Percentiles rank a stretch among this genome's conserved stretches.
Conservation (phyloP, 1,284 basidiomycete species). For the Rhodotorula sp. region DNA sequence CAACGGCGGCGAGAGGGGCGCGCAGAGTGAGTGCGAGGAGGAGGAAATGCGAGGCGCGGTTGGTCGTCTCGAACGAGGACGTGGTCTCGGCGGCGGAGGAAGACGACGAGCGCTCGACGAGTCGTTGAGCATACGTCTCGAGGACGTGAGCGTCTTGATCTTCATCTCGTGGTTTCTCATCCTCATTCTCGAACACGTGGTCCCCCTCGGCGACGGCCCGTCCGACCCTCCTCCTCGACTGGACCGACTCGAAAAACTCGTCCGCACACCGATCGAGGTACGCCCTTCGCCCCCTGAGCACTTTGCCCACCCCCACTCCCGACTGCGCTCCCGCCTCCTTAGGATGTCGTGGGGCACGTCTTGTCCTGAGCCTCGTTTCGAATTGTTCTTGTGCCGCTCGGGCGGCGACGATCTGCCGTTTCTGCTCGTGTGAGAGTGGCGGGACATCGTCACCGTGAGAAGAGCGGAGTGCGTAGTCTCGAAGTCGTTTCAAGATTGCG, state of each 20-base stretch:
- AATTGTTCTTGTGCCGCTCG: not conserved
- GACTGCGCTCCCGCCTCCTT: not conserved
- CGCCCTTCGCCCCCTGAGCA: not conserved
- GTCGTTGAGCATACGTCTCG: not conserved
- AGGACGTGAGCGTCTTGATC: not conserved
- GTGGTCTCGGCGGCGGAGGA: not conserved
- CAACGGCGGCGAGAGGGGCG: not conserved
- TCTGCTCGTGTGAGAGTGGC: slow-evolving; percentile 1
- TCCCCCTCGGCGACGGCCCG: not conserved
- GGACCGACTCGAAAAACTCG: slow-evolving; percentile 8
- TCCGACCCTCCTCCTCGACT: not conserved
- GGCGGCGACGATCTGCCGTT: not conserved
- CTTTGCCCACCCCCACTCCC: not conserved
- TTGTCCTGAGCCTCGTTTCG: not conserved
- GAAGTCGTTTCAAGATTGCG: slow-evolving; percentile 11
- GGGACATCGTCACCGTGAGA: not conserved
- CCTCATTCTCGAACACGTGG: not conserved
- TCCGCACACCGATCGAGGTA: slow-evolving; percentile 21
- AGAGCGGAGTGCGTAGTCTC: not conserved
- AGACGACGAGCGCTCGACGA: not conserved
- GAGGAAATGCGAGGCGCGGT: not conserved
- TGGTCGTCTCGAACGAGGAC: not conserved
- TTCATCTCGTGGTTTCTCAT: too few relatives aligned
- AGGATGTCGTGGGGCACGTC: not conserved
- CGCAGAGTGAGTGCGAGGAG: not conserved